Conservation (phyloP, 1,139 yeast genomes). For the Hansenula anomala region DNA sequence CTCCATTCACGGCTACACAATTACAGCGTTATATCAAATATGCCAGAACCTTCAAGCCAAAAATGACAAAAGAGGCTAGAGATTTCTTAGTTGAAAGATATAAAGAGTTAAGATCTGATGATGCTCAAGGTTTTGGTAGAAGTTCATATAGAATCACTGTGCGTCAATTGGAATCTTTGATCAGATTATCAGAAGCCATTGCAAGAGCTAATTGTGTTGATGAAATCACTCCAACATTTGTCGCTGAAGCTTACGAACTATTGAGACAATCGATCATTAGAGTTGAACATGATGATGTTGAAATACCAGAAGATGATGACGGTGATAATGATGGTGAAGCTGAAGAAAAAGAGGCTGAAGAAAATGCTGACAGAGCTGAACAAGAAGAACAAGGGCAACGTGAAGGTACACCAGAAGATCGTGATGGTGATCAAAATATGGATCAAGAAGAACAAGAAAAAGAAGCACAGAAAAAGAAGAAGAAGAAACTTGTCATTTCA, state of each 20-base stretch:
- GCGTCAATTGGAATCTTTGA: slow-evolving; percentile 92
- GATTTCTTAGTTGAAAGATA: slow-evolving; percentile 73
- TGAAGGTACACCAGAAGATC: background rate
- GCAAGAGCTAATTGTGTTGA: slow-evolving; percentile 96
- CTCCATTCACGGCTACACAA: slow-evolving; percentile 89
- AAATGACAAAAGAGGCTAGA: slow-evolving; percentile 78
- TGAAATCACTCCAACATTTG: slow-evolving; percentile 80
- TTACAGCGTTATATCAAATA: slow-evolving; percentile 83
- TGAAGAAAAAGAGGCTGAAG: slow-evolving; percentile 9
- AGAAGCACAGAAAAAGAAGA: slow-evolving; percentile 10
- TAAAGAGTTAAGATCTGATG: slow-evolving; percentile 84
- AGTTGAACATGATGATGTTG: slow-evolving; percentile 92
- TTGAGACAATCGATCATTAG: slow-evolving; percentile 88
- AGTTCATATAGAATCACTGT: slow-evolving; percentile 92
- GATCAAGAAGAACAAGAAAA: slow-evolving; percentile 8
- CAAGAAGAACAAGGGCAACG: no score
- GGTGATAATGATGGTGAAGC: slow-evolving; percentile 18
- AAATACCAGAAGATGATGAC: slow-evolving; percentile 65
- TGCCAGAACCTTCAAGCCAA: slow-evolving; percentile 92
- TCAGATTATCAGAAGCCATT: slow-evolving; percentile 91
- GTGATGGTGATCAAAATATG: slow-evolving; percentile 1
- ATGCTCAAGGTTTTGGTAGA: slow-evolving; percentile 87
- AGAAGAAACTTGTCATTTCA: slow-evolving; percentile 52
- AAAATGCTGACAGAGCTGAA: slow-evolving; percentile 5
- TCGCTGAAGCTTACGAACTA: slow-evolving; percentile 89